Evolutionary conservation across 495 filamentous ascomycete genomes (phyloP), one percentile per base, ranked within the genome.

Genomic region (Aspergillus heteromorphus): DNA sequence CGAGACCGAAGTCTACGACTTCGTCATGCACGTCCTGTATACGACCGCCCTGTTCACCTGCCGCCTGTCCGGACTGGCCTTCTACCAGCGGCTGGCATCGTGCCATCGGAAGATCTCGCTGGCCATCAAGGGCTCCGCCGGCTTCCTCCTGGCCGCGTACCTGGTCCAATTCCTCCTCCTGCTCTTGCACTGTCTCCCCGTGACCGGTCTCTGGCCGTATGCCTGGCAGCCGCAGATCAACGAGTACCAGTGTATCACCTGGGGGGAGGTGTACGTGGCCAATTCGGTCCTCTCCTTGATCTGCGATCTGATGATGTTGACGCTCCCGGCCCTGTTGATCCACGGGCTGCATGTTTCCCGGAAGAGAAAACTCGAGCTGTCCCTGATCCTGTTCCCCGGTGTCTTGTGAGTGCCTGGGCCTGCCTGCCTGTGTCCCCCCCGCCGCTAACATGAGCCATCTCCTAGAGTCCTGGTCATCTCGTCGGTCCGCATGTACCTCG

Each of bases 191-290:
- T 75, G 72, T 47, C 53, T 59, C 2, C 70, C 72, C 0, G 74
- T 78, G n/a, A 76, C 76, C 23, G 75, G 73, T 19, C 55, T 77
- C 3, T 79, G 73, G 73, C 70, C 73, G 0, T 76, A 79, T 48
- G 63, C 49, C 6, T 76, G 72, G 73, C 72, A 76, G 52, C 14
- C 23, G 2, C 64, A 67, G 23, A 56, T 53, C 6, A 56, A 50
- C 9, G 41, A 60, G 4, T 77, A 73, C 45, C 60, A 49, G 2
- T 77, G 74, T 56, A 49, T 76, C 8, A 54, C 64, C 4, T 76
- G 74, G 74, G 74, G 74, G 2, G 40, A 69, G 4, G 73, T 77
- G 6, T 77, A 77, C 50, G 66, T 67, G 1, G 69, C 71, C 30
- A 77, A 74, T 56, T 76, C 74, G 4, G 65, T 57, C 0, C 16